Evolutionary conservation across 2,329 filamentous ascomycete species (phyloP), one percentile per base, ranked within the genome.

Genomic region (Metarhizium humberi): DNA sequence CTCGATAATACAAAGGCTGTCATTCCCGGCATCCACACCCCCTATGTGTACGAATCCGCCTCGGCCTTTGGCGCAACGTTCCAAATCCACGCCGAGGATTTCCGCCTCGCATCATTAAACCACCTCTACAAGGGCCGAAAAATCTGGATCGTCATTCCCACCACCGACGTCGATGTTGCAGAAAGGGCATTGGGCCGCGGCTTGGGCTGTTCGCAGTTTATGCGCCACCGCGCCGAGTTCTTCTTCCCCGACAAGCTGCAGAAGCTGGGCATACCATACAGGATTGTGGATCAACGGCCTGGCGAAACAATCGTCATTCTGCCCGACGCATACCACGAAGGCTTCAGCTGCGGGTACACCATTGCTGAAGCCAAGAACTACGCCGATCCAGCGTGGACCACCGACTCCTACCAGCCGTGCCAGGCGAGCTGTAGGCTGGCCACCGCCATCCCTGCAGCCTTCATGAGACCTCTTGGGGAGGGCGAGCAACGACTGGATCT

Each of bases 341-440:
- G 70, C 2, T 73, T 73, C 56, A 72, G 70, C 60, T 72, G 70
- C n/a, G 70, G 70, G 0, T 73, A 73, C 53, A 73, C 70, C 42
- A 66, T 73, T 49, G 70, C 70, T 3, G 70, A 73, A 55, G 70
- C 70, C 42, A 73, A 71, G 56, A 73, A 73, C 51, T 73, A 73
- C 51, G 70, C 70, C 20, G 70, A 72, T 40, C 57, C 59, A 11
- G 60, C 59, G n/a, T 73, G 70, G 70, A 68, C 60, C 8, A 66
- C 66, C 6, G 65, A 66, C 34, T 65, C 62, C 3, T 73, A 73
- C 52, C 66, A 70, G 54, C 65, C 70, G 11, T 73, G 70, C 36
- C 59, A 69, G 30, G 54, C 47, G 20, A 65, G 61, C 25, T 73
- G 70, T 50, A 60, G 65, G 42, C 63, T 72, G 18, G 62, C 58